Conservation (phyloP, 1,284 basidiomycete genomes). For the Filobasidium uniguttulatum region DNA sequence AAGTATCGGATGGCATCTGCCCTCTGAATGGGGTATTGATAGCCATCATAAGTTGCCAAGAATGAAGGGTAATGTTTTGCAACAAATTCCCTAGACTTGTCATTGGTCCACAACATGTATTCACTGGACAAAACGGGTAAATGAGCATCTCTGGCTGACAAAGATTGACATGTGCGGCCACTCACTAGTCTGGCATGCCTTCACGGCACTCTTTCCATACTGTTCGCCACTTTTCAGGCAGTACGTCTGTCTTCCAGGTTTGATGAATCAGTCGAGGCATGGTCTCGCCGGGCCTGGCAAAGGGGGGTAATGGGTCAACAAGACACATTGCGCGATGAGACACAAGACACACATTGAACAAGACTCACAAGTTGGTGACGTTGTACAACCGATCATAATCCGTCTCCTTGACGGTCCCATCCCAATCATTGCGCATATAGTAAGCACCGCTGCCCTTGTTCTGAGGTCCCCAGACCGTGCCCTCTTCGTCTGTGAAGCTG, state of each 20-base stretch:
- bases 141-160: constrained; percentile 9
- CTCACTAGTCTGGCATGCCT: constrained; percentile 91
- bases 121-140: constrained; percentile 44
- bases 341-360: background rate
- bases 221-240: constrained; percentile 70
- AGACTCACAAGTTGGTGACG: constrained; percentile 26
- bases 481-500: constrained; percentile 8
- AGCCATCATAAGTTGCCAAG: constrained; percentile 79
- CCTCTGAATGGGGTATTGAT: constrained; percentile 87
- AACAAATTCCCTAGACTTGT: constrained; percentile 76
- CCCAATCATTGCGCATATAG: constrained; percentile 34
- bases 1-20: constrained; percentile 98
- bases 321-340: background rate
- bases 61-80: constrained; percentile 80
- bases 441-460: constrained; percentile 31
- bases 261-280: constrained; percentile 93
- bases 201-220: constrained; percentile 67
- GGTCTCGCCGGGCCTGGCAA: constrained; percentile 42
- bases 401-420: constrained; percentile 26
- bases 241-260: constrained; percentile 87
- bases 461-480: constrained; percentile 27
- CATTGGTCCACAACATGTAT: constrained; percentile 97
- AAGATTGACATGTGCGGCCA: constrained; percentile 19
- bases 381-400: constrained; percentile 31
- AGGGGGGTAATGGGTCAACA: background rate